phyloP scores from a whole-genome alignment of 1,284 basidiomycete species.

The Leccinum pachyderme region DNA sequence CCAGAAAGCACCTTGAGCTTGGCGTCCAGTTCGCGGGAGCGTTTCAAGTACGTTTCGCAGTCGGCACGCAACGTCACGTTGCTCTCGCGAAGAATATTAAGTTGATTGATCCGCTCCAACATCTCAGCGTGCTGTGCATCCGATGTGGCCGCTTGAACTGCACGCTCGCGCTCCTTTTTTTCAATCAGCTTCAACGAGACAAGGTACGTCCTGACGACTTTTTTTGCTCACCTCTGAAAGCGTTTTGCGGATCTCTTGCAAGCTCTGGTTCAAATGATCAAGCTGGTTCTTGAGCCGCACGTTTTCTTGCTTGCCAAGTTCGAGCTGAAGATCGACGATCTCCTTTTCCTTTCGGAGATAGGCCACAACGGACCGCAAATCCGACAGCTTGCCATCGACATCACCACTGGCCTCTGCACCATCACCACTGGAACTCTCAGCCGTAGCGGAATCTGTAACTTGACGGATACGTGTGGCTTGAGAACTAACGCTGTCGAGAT shows the following conservation, averaged over 20 bases:
- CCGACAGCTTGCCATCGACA: conserved; percentile 61
- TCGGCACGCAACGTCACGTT: conserved; percentile 83
- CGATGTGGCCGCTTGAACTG: conserved; percentile 64
- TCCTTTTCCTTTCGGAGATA: conserved; percentile 90
- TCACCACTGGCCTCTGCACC: conserved; percentile 45
- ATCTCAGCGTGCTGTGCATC: conserved; percentile 84
- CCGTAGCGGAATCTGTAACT: conserved; percentile 52
- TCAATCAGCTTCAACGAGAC: neutral
- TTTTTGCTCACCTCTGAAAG: conserved; percentile 55
- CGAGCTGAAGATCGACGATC: conserved; percentile 84
- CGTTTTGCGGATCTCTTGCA: conserved; percentile 68
- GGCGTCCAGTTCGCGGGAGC: conserved; percentile 61
- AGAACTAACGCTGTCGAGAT: conserved; percentile 81
- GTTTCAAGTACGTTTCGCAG: conserved; percentile 64
- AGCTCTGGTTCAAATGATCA: conserved; percentile 65
- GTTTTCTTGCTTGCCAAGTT: conserved; percentile 84
- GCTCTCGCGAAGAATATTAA: conserved; percentile 86
- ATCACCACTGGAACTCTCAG: conserved; percentile 39
- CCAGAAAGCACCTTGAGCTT: conserved; percentile 58
- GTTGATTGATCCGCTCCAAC: conserved; percentile 84
- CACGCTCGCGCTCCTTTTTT: conserved; percentile 68
- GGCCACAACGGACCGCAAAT: conserved; percentile 78
- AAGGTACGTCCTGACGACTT: neutral
- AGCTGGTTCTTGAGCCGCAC: conserved; percentile 74
- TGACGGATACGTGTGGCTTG: conserved; percentile 78